Percentiles rank a stretch among this genome's conserved stretches.
Evolutionary conservation across 2,329 filamentous ascomycete genomes (phyloP).

Genomic region (Atkinsonella hypoxylon): DNA sequence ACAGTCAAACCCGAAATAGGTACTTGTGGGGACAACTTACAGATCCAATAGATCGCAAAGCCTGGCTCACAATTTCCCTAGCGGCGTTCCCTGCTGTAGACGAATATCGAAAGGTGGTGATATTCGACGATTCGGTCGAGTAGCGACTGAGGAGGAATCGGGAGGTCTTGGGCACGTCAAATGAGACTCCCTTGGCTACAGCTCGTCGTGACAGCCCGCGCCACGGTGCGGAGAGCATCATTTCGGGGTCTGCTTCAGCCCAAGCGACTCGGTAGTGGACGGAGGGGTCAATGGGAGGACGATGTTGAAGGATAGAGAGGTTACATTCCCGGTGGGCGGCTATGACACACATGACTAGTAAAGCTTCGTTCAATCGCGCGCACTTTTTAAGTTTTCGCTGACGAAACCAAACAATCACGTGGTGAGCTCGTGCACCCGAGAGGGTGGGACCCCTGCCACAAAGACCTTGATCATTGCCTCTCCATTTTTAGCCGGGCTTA

Average conservation of each 20-base stretch:
- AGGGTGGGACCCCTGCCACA: no score
- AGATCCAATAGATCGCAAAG: constrained; percentile 1
- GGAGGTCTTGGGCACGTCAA: constrained; percentile 12
- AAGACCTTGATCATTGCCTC: no score
- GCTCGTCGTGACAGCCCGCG: constrained; percentile 28
- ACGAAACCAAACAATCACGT: no score
- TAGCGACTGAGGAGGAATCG: constrained; percentile 9
- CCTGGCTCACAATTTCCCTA: background rate
- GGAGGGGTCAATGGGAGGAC: constrained; percentile 1
- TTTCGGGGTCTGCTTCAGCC: constrained; percentile 10
- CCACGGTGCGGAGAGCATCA: constrained; percentile 33
- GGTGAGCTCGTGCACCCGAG: no score
- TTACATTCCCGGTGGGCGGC: background rate
- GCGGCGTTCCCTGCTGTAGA: background rate
- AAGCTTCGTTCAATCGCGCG: no score
- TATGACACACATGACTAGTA: no score
- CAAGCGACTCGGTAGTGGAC: constrained; percentile 13
- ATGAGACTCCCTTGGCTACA: constrained; percentile 8
- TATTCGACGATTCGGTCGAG: background rate
- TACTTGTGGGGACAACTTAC: background rate
- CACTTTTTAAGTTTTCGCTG: no score
- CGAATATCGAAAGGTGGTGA: background rate
- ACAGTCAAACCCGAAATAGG: background rate
- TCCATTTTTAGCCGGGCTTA: no score
- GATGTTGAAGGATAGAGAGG: background rate